These are phyloP conservation scores for Colletotrichum tropicale DNA, from an alignment of 2,329 filamentous ascomycete species.

Conservation along the genomic window DNA sequence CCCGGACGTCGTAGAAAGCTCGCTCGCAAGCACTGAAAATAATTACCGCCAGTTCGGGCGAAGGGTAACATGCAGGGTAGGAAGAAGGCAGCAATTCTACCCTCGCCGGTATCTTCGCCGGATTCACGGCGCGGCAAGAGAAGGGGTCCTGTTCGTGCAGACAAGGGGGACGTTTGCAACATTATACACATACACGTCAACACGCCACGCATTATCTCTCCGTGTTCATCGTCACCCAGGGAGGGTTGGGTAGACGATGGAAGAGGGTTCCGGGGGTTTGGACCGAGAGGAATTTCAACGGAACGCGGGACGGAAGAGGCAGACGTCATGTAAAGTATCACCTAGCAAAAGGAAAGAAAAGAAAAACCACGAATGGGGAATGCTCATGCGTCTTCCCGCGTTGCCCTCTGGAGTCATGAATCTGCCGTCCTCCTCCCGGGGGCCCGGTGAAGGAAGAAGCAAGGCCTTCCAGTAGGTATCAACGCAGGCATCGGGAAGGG, in stretches of 20 bases:
- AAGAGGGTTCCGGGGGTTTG: not conserved
- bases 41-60: not conserved
- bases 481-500: not conserved
- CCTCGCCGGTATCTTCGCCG: not conserved
- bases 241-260: not conserved
- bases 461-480: not conserved
- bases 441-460: not conserved
- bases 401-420: not conserved
- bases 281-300: not conserved
- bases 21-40: not conserved
- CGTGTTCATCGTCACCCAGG: not conserved
- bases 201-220: not conserved
- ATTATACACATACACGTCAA: not conserved
- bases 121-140: not conserved
- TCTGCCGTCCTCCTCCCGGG: not conserved
- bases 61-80: not conserved
- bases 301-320: not conserved
- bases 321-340: not conserved
- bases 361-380: not conserved
- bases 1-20: not conserved
- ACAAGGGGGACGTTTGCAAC: not conserved
- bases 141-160: not conserved
- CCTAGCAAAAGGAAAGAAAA: not conserved
- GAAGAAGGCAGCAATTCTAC: not conserved
- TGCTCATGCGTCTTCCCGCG: not conserved